These are phyloP conservation scores for Sphaerobolus stellatus DNA, from an alignment of 1,284 basidiomycete genomes.

Conservation along the genomic window DNA sequence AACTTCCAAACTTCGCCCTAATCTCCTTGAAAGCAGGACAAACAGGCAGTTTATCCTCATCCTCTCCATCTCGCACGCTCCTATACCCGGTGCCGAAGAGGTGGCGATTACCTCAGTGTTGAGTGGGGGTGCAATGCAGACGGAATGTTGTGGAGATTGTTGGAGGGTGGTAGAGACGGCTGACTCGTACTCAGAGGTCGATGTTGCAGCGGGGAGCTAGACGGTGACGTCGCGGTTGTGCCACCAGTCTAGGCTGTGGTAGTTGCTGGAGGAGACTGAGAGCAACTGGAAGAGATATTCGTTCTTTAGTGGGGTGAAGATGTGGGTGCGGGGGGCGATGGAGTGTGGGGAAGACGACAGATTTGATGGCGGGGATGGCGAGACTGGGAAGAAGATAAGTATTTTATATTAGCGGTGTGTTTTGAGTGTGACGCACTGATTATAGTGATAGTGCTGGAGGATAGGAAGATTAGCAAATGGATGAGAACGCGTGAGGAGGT, in stretches of 20 bases:
- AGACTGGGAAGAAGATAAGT: conserved; percentile 35
- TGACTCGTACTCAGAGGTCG: neutral
- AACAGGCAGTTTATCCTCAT: conserved; percentile 51
- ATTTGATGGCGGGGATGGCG: conserved; percentile 54
- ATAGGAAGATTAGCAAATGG: neutral
- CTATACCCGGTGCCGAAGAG: conserved; percentile 62
- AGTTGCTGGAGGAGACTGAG: conserved; percentile 40
- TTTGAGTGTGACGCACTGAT: conserved; percentile 47
- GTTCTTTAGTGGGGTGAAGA: conserved; percentile 68
- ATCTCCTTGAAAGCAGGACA: conserved; percentile 73
- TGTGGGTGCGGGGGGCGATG: conserved; percentile 36
- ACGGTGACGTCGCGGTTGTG: conserved; percentile 46
- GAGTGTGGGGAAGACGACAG: conserved; percentile 29
- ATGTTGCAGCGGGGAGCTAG: conserved; percentile 24
- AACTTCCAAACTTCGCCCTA: conserved; percentile 57
- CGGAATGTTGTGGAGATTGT: conserved; percentile 16
- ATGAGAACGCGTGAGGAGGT: neutral
- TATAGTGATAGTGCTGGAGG: conserved; percentile 69
- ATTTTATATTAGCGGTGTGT: neutral
- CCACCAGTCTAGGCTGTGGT: conserved; percentile 76
- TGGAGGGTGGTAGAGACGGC: neutral
- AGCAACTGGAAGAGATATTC: conserved; percentile 43
- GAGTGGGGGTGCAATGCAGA: conserved; percentile 49
- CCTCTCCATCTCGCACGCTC: conserved; percentile 41
- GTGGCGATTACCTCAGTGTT: conserved; percentile 54